Base-by-base conservation (phyloP, 2,329 filamentous ascomycete species). In the Colletotrichum sp. region DNA sequence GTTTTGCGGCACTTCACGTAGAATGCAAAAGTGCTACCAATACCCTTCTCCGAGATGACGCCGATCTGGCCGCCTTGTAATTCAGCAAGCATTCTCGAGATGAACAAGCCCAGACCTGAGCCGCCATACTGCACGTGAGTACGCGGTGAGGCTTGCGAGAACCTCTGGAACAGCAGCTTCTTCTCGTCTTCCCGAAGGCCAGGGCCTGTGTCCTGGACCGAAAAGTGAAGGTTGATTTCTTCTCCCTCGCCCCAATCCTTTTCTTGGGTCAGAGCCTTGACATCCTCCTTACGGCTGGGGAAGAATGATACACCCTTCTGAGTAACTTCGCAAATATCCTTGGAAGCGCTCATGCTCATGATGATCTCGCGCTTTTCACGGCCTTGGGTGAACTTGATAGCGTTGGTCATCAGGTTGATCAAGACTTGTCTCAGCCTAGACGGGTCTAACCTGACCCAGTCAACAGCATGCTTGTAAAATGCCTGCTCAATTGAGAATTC, bases 51-150 rank as follows among this genome's bases (percentile, higher is more conserved):
- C 1, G 93, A 94, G 3, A 89, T 88, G 4, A 96, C 93, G 9
- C 94, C 94, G 71, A 96, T 95, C 81, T 95, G 93, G 4, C 94
- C 94, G 16, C 94, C 94, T 84, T 96, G 94, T 66, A 96, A 85
- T 81, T 96, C 94, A 3, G 93, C 94, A 65, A 96, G 85, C 79
- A 94, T 94, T 48, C 94, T 89, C 6, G 92, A 95, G 81, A 96
- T 96, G 85, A 95, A 96, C 2, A 96, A 86, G 1, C 93, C 93
- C 1, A 95, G 85, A 0, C 93, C 93, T 1, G 91, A 93, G 9
- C 93, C 93, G 27, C 93, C 93, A 77, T 94, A 95, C 77, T 94
- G 91, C 4, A 94, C 92, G 79, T 95, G 93, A 0, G 93, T 94
- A 32, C 92, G 88, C 6, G 92, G 92, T 9, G 90, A 91, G 1